phyloP scores from a whole-genome alignment of 805 yeast genomes.

The Candida insectalens region DNA sequence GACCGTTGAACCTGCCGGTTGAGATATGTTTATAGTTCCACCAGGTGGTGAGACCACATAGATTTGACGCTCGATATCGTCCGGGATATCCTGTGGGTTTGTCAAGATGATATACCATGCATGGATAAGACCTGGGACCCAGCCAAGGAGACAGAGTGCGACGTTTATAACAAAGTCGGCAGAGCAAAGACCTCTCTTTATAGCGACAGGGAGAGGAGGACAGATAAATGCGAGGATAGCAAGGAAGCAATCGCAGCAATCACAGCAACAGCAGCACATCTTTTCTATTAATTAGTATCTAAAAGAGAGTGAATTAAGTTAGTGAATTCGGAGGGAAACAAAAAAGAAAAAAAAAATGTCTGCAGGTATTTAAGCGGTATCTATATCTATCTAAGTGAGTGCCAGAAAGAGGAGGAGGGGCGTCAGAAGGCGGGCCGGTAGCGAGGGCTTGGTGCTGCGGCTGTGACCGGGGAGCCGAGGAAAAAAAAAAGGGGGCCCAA shows the following conservation, averaged over 20 bases:
- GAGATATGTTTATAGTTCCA: constrained; percentile 12
- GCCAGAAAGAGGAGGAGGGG: too few species aligned
- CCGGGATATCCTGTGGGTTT: constrained; percentile 29
- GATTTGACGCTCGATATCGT: constrained; percentile 22
- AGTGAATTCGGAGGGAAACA: too few species aligned
- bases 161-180: constrained; percentile 63
- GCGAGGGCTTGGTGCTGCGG: too few species aligned
- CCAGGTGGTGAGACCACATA: constrained; percentile 17
- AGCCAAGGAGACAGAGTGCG: constrained; percentile 49
- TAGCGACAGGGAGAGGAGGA: constrained; percentile 73
- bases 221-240: constrained; percentile 60
- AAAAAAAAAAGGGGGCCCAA: too few species aligned
- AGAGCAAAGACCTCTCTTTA: constrained; percentile 65
- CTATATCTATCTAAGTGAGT: too few species aligned
- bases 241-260: constrained; percentile 51
- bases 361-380: too few species aligned
- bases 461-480: too few species aligned
- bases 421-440: too few species aligned
- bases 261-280: constrained; percentile 21
- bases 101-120: constrained; percentile 54
- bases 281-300: too few species aligned
- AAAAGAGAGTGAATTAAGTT: too few species aligned
- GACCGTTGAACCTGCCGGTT: constrained; percentile 17
- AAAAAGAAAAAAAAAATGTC: too few species aligned
- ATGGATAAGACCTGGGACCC: constrained; percentile 63